These are phyloP conservation scores for Cnidoscolus chayamansa DNA, from an alignment of 441 rosid genomes.

Conservation along the genomic window DNA sequence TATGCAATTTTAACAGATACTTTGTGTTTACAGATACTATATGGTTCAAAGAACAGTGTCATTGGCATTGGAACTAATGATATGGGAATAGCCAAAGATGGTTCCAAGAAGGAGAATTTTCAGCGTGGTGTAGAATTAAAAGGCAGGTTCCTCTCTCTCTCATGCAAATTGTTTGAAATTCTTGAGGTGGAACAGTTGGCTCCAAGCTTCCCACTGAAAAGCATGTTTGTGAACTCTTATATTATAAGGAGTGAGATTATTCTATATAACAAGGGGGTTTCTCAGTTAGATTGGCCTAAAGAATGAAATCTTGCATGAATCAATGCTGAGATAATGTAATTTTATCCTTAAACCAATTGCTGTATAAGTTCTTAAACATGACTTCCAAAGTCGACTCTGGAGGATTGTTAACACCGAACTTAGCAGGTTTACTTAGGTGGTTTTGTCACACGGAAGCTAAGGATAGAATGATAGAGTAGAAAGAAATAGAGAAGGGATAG, in stretches of 20 bases:
- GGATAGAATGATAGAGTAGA: too few relatives aligned
- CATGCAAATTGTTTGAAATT: not conserved
- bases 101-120: slow-evolving; percentile 77
- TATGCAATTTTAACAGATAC: slow-evolving; percentile 45
- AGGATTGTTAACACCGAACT: not conserved
- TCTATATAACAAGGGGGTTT: not conserved
- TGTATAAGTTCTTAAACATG: not conserved
- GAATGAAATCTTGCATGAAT: not conserved
- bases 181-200: not conserved
- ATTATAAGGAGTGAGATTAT: not conserved
- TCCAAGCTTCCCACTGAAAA: not conserved
- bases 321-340: not conserved
- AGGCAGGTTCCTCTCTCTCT: slow-evolving; percentile 42
- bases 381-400: slow-evolving; percentile 2
- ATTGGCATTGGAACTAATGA: slow-evolving; percentile 87
- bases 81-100: slow-evolving; percentile 95
- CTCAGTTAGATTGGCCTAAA: not conserved
- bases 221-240: not conserved
- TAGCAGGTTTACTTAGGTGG: not conserved
- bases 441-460: too few relatives aligned
- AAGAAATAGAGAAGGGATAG: too few relatives aligned
- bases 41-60: slow-evolving; percentile 58
- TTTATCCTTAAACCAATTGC: not conserved
- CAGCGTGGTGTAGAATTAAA: slow-evolving; percentile 78
- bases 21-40: slow-evolving; percentile 48